Base-by-base conservation (phyloP, 2,329 filamentous ascomycete species). In the Colletotrichum navitas region DNA sequence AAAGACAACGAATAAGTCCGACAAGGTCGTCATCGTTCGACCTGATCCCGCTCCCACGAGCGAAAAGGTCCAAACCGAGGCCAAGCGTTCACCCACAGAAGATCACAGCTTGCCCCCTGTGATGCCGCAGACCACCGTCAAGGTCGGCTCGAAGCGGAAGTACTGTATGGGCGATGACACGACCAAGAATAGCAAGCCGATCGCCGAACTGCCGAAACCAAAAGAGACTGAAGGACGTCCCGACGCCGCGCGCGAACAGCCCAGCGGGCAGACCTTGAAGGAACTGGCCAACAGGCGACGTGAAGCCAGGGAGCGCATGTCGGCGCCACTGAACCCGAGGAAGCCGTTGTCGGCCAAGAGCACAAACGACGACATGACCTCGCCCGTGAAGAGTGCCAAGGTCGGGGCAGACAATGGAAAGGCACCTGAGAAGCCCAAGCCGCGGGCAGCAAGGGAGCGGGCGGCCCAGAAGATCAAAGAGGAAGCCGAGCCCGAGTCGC, bases 71-170 rank as follows among this genome's bases (percentile, higher is more conserved):
- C 47, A 61, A 8, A 21, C 60, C 6, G 74, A 75, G 39, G 41
- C 47, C 56, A 66, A 52, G 26, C 41, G 16, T 8, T 12, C 34
- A 18, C 36, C 41, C 64, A 58, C 61, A 21, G 51, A 71, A 14
- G 68, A 39, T 8, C 47, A 60, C 16, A 51, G 51, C 29, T 43
- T 70, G 21, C 61, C 66, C 49, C 58, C 66, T 5, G 47, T 41
- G 12, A 26, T 60, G 29, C 41, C 55, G 10, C 54, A 54, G 12
- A 41, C 29, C 12, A 75, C 76, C 59, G 68, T 76, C 49, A 90
- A 87, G 78, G 78, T 83, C 41, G 85, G 85, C 58, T 83, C 87
- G 63, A 91, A 91, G 81, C 83, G 89, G 63, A 91, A 91, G 76
- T 83, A 86, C 58, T 85, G 84, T 62, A 82, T 84, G 43, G 83